phyloP scores from a whole-genome alignment of 495 filamentous ascomycete species.

The Platismatia glauca region DNA sequence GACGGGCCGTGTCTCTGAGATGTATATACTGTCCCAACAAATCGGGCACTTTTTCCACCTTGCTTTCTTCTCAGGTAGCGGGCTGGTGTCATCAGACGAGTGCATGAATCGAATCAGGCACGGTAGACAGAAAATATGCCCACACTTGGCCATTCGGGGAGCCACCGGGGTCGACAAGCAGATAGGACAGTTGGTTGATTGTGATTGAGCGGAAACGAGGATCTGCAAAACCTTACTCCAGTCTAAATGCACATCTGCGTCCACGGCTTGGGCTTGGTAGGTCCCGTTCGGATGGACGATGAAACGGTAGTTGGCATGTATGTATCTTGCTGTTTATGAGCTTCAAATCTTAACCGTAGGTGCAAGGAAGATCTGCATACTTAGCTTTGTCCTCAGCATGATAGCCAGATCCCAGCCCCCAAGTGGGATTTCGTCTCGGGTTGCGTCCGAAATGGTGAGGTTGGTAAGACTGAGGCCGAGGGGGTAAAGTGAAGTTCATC shows the following conservation, averaged over 20 bases:
- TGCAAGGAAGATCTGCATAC: constrained; percentile 30
- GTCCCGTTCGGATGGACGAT: constrained; percentile 76
- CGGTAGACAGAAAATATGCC: constrained; percentile 92
- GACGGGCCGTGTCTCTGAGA: constrained; percentile 81
- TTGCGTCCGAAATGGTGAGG: constrained; percentile 43
- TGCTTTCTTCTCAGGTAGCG: constrained; percentile 56
- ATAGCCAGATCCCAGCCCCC: constrained; percentile 83
- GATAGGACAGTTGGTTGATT: constrained; percentile 82
- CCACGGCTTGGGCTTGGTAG: constrained; percentile 69
- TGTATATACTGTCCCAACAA: constrained; percentile 82
- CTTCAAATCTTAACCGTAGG: background rate
- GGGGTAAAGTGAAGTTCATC: constrained; percentile 81
- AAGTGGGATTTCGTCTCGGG: constrained; percentile 60
- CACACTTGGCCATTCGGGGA: constrained; percentile 94
- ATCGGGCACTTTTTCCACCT: constrained; percentile 95
- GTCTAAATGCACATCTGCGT: constrained; percentile 84
- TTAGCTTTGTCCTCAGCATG: constrained; percentile 87
- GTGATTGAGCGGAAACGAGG: constrained; percentile 79
- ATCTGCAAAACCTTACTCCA: constrained; percentile 89
- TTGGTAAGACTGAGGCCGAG: constrained; percentile 59
- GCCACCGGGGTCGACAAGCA: constrained; percentile 86
- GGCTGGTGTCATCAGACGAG: constrained; percentile 58
- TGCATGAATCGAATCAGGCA: constrained; percentile 96
- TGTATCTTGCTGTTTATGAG: constrained; percentile 50
- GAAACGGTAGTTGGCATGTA: constrained; percentile 96